A percentile compares a stretch with the other conserved stretches of the same genome.
phyloP scores from a whole-genome alignment of 768 basidiomycete species.

The Austroboletus eburneus region DNA sequence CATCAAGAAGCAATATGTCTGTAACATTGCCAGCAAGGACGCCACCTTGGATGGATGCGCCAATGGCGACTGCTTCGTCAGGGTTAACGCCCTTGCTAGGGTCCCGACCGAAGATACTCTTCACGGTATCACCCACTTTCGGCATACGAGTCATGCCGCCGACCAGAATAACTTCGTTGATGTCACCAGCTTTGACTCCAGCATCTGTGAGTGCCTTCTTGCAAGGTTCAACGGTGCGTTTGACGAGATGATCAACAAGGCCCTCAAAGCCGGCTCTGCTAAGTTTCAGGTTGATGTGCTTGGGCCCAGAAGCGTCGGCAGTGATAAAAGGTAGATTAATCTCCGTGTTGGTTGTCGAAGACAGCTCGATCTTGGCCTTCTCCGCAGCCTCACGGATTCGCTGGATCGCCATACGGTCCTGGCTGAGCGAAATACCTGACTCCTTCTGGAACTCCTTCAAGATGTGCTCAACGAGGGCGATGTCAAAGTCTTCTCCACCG shows the following conservation, averaged over 20 bases:
- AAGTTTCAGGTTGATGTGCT: slow-evolving; percentile 94
- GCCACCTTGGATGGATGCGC: slow-evolving; percentile 97
- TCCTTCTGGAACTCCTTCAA: slow-evolving; percentile 94
- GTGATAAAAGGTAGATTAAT: slow-evolving; percentile 99
- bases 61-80: slow-evolving; percentile 98
- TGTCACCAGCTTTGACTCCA: slow-evolving; percentile 86
- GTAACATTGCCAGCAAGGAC: slow-evolving; percentile 96
- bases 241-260: slow-evolving; percentile 76
- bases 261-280: slow-evolving; percentile 87
- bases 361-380: slow-evolving; percentile 99
- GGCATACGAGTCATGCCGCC: slow-evolving; percentile 99
- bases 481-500: slow-evolving; percentile 96
- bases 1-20: slow-evolving; percentile 91
- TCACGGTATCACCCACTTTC: slow-evolving; percentile 86
- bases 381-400: slow-evolving; percentile 99
- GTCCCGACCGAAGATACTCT: slow-evolving; percentile 86
- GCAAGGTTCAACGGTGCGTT: slow-evolving; percentile 92
- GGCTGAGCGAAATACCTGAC: slow-evolving; percentile 70
- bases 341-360: slow-evolving; percentile 92
- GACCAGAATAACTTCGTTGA: slow-evolving; percentile 96
- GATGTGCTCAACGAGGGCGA: slow-evolving; percentile 81
- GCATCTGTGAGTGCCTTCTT: slow-evolving; percentile 96
- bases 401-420: slow-evolving; percentile 95
- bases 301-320: slow-evolving; percentile 89
- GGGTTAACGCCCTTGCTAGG: slow-evolving; percentile 99